phyloP scores from a whole-genome alignment of 1,139 yeast species.

The Chernovozyma sophiae-reginae region DNA sequence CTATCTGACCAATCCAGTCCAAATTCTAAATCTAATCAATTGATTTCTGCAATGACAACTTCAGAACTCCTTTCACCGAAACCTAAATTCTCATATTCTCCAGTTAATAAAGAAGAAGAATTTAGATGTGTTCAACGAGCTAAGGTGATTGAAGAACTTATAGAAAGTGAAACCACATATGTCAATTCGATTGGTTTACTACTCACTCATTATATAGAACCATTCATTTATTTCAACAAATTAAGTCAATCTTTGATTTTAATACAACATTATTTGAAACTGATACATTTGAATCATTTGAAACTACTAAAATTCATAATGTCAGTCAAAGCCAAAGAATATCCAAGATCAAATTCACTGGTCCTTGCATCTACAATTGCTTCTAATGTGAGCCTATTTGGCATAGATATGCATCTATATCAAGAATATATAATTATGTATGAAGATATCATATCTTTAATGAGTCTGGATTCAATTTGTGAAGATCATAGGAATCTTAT shows the following conservation, averaged over 20 bases:
- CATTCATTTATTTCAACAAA: conserved; percentile 14
- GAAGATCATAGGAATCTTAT: conserved; percentile 2
- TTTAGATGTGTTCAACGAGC: conserved; percentile 21
- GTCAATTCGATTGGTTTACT: conserved; percentile 39
- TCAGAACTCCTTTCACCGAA: conserved; percentile 20
- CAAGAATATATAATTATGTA: conserved; percentile 22
- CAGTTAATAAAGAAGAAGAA: conserved; percentile 7
- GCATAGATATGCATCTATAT: conserved; percentile 30
- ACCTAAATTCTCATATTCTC: conserved; percentile 17
- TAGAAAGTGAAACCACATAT: conserved; percentile 45
- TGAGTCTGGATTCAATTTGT: conserved; percentile 13
- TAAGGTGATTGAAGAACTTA: conserved; percentile 42
- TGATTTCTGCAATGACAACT: neutral
- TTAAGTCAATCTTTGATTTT: neutral
- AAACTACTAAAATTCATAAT: conserved; percentile 13
- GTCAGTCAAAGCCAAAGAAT: neutral
- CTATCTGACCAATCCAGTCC: neutral
- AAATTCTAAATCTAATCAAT: neutral
- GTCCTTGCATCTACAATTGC: neutral
- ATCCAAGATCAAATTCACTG: neutral
- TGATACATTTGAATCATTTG: conserved; percentile 23
- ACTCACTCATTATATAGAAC: conserved; percentile 32
- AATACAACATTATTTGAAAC: conserved; percentile 12
- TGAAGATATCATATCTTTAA: conserved; percentile 33
- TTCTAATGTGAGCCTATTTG: conserved; percentile 10